phyloP scores from a whole-genome alignment of 2,329 filamentous ascomycete genomes.

The Paracoccidioides lutzii region DNA sequence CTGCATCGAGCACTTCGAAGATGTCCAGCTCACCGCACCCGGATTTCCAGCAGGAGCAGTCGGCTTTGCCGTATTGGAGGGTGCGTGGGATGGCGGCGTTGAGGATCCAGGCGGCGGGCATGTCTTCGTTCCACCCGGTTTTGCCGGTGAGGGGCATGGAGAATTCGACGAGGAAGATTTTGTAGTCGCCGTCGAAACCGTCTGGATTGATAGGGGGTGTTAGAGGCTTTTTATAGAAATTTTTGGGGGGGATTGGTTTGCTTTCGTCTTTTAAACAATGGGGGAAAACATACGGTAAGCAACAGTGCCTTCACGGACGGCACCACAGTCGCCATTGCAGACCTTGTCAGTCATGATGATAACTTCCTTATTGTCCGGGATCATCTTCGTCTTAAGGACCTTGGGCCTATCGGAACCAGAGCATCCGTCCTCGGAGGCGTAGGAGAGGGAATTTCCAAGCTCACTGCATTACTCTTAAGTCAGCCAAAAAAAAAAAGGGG shows the following conservation, averaged over 20 bases:
- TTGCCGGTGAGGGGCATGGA: conserved; percentile 52
- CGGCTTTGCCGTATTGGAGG: conserved; percentile 49
- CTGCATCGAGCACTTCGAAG: conserved; percentile 55
- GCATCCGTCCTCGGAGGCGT: conserved; percentile 37
- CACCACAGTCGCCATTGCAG: conserved; percentile 39
- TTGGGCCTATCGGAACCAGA: conserved; percentile 36
- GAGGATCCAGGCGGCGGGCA: conserved; percentile 64
- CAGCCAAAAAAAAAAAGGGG: not conserved
- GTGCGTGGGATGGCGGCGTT: conserved; percentile 61
- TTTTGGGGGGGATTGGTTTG: not conserved
- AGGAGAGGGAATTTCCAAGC: conserved; percentile 47
- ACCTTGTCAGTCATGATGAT: conserved; percentile 39
- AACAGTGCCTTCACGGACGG: conserved; percentile 36
- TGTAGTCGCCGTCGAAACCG: conserved; percentile 57
- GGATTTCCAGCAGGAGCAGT: conserved; percentile 58
- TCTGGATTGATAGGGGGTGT: conserved; percentile 19
- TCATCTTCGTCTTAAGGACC: conserved; percentile 37
- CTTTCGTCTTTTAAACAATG: too few relatives aligned
- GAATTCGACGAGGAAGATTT: conserved; percentile 63
- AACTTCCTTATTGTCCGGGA: conserved; percentile 40
- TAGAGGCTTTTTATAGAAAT: not conserved
- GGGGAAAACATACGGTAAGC: conserved; percentile 35
- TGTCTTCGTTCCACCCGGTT: conserved; percentile 44
- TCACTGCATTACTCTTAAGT: conserved; percentile 16
- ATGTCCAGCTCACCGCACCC: conserved; percentile 67